Evolutionary conservation across 2,329 filamentous ascomycete genomes (phyloP).

Genomic region (Didymella lethalis): DNA sequence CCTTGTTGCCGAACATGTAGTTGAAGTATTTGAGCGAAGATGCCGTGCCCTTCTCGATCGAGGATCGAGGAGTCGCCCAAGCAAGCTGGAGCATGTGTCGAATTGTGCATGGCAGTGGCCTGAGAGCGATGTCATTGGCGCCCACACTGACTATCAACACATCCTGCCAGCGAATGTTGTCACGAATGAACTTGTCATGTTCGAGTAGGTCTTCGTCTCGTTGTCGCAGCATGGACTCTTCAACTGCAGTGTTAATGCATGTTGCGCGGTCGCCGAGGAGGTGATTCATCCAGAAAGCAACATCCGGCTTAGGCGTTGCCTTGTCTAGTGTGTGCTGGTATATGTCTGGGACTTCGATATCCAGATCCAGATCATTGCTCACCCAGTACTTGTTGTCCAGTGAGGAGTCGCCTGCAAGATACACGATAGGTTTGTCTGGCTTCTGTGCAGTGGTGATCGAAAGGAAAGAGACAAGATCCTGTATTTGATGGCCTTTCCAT

Average conservation of each 20-base stretch:
- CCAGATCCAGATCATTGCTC: constrained; percentile 21
- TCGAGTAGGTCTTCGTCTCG: constrained; percentile 37
- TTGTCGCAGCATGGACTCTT: constrained; percentile 47
- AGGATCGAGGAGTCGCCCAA: constrained; percentile 37
- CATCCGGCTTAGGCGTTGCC: constrained; percentile 43
- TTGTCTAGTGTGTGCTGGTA: constrained; percentile 37
- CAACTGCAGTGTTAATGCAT: constrained; percentile 48
- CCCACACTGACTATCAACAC: constrained; percentile 49
- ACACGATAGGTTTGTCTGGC: constrained; percentile 45
- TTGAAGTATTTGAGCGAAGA: constrained; percentile 44
- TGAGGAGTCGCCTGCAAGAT: constrained; percentile 50
- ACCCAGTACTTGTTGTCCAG: constrained; percentile 53
- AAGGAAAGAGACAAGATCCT: constrained; percentile 40
- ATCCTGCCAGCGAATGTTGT: constrained; percentile 43
- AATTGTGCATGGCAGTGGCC: constrained; percentile 39
- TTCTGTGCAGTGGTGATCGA: constrained; percentile 29
- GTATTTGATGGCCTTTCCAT: constrained; percentile 47
- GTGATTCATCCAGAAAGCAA: constrained; percentile 51
- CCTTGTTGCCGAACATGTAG: constrained; percentile 39
- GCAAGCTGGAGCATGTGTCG: constrained; percentile 45
- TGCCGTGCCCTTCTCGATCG: constrained; percentile 37
- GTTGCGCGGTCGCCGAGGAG: constrained; percentile 43
- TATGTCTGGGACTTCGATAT: constrained; percentile 36
- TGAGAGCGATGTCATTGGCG: constrained; percentile 48
- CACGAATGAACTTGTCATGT: constrained; percentile 48